Evolutionary conservation across 2,329 filamentous ascomycete species (phyloP).

Genomic region (Monilinia aucupariae): DNA sequence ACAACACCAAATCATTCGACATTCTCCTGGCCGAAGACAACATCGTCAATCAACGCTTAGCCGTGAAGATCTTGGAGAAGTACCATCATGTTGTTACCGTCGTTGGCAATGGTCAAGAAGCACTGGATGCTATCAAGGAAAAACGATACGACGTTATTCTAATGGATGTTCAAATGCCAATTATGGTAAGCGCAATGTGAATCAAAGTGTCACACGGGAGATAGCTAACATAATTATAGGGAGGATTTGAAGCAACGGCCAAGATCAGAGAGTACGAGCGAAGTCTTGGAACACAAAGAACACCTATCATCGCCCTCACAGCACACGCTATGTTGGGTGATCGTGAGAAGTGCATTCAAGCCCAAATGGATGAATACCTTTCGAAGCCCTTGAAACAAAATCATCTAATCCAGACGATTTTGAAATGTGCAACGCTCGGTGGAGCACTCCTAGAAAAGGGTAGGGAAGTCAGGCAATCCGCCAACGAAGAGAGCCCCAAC

Average conservation of each 20-base stretch:
- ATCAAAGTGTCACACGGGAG: neutral
- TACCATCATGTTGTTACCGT: conserved; percentile 91
- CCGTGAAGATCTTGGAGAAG: conserved; percentile 95
- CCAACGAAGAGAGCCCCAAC: conserved; percentile 31
- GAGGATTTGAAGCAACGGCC: conserved; percentile 92
- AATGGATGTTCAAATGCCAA: conserved; percentile 99
- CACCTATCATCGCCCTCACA: conserved; percentile 93
- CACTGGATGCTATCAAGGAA: conserved; percentile 84
- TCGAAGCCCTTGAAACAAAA: conserved; percentile 96
- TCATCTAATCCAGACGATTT: conserved; percentile 93
- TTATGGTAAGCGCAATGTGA: conserved; percentile 64
- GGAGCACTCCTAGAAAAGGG: conserved; percentile 76
- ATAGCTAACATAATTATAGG: conserved; percentile 49
- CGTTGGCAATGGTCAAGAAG: conserved; percentile 90
- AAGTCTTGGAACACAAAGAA: conserved; percentile 71
- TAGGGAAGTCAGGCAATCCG: conserved; percentile 46
- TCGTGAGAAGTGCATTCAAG: conserved; percentile 94
- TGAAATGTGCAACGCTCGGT: conserved; percentile 91
- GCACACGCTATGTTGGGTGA: conserved; percentile 99
- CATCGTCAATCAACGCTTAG: conserved; percentile 90
- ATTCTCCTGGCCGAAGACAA: conserved; percentile 96
- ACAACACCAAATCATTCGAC: conserved; percentile 92
- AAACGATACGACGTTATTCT: conserved; percentile 94
- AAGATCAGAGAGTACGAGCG: conserved; percentile 96
- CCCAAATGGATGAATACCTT: conserved; percentile 98